Evolutionary conservation across 352 stramenopile species (phyloP).

Genomic region (Elongisporangium anandrum): DNA sequence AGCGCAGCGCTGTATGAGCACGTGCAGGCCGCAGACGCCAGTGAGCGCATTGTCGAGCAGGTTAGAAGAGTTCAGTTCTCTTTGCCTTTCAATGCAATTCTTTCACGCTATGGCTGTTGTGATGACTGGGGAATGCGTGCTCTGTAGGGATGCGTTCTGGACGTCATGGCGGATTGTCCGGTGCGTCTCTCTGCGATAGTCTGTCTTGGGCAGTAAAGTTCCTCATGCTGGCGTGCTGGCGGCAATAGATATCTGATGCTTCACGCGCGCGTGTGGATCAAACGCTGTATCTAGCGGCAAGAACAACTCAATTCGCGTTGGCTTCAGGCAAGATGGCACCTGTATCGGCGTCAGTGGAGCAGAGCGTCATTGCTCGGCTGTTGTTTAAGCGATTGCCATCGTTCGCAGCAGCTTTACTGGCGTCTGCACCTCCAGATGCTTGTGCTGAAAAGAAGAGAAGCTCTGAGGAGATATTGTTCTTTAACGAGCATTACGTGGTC

Average conservation of each 20-base stretch:
- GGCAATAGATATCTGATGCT: constrained; percentile 33
- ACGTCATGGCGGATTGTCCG: constrained; percentile 49
- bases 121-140: neutral
- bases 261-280: constrained; percentile 19
- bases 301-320: constrained; percentile 15
- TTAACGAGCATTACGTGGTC: constrained; percentile 80
- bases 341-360: neutral
- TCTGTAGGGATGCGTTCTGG: constrained; percentile 53
- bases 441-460: no score
- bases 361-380: constrained; percentile 16
- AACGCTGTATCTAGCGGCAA: constrained; percentile 19
- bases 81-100: neutral
- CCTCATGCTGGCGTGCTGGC: constrained; percentile 1
- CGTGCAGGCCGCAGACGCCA: constrained; percentile 6
- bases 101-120: constrained; percentile 7
- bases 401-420: constrained; percentile 15
- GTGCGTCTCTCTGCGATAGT: constrained; percentile 14
- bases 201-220: neutral
- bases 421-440: neutral
- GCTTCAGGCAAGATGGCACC: constrained; percentile 2
- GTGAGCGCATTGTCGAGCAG: constrained; percentile 18
- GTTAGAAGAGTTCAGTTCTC: constrained; percentile 4
- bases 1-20: constrained; percentile 20
- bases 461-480: constrained; percentile 47
- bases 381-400: constrained; percentile 40